A percentile compares a stretch with the other conserved stretches of the same genome.
Evolutionary conservation across 345 rosid species (phyloP).

Genomic region (Jatropha curcas): DNA sequence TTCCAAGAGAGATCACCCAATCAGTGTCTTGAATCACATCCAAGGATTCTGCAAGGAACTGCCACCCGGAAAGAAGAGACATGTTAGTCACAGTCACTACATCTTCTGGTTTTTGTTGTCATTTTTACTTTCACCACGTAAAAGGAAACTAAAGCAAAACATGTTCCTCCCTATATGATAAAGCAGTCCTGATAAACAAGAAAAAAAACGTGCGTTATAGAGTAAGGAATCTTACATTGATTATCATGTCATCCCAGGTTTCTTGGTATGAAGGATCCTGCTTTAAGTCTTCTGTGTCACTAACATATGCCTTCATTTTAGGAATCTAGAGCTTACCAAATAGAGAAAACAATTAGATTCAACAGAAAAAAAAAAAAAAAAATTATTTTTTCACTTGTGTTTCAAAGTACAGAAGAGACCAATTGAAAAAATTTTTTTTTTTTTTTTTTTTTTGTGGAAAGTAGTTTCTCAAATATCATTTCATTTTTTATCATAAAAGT

Average conservation of each 20-base stretch:
- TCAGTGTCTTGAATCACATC: constrained; percentile 86
- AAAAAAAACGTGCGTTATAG: background rate
- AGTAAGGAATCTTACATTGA: constrained; percentile 59
- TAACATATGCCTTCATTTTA: constrained; percentile 98
- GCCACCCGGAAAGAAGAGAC: constrained; percentile 33
- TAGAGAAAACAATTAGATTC: constrained; percentile 49
- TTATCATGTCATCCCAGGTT: constrained; percentile 98
- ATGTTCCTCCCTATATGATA: background rate
- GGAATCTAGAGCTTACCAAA: constrained; percentile 98
- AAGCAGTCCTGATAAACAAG: background rate
- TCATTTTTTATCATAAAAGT: constrained; percentile 13
- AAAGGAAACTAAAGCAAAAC: background rate
- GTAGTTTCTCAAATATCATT: background rate
- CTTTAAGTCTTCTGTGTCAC: constrained; percentile 94
- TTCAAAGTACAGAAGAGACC: background rate
- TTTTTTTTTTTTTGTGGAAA: background rate
- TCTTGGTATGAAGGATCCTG: constrained; percentile 89
- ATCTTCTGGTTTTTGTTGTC: background rate
- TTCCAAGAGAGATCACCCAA: constrained; percentile 89
- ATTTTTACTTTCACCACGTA: background rate
- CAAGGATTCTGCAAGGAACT: constrained; percentile 95
- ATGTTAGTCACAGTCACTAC: background rate
- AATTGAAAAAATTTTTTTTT: too few relatives aligned
- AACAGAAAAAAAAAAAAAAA: constrained; percentile 14
- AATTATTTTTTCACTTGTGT: background rate